Percentiles rank a stretch among this genome's conserved stretches.
These are phyloP conservation scores for Stylosanthes scabra DNA, from an alignment of 331 rosid genomes.

Conservation along the genomic window DNA sequence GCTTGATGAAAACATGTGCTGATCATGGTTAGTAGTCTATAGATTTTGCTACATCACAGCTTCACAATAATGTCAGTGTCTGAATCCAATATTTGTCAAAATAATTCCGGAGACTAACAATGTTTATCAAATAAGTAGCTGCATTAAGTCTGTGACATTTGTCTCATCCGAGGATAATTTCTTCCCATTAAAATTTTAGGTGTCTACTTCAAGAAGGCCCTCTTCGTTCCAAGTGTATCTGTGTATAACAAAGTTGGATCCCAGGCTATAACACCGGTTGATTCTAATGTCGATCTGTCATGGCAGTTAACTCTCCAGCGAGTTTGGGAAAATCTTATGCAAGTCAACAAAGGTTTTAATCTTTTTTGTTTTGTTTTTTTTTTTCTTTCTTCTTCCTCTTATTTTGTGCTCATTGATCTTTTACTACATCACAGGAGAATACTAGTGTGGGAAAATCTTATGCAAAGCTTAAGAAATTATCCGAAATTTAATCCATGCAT, in stretches of 20 bases:
- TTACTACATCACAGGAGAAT: neutral
- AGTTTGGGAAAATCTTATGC: conserved; percentile 88
- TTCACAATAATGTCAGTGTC: conserved; percentile 16
- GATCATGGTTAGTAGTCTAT: conserved; percentile 67
- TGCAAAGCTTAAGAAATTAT: conserved; percentile 8
- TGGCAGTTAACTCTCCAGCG: conserved; percentile 88
- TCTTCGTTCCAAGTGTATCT: conserved; percentile 85
- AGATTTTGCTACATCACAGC: conserved; percentile 16
- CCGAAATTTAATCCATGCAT: conserved; percentile 18
- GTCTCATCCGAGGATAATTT: neutral
- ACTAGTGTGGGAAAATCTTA: neutral
- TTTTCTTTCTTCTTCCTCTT: neutral
- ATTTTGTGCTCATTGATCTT: neutral
- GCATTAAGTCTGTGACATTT: neutral
- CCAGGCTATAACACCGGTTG: conserved; percentile 53
- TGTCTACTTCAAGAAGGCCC: conserved; percentile 89
- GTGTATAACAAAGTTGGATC: conserved; percentile 81
- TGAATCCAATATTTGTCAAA: neutral
- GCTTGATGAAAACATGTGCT: conserved; percentile 83
- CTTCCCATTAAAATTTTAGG: conserved; percentile 56
- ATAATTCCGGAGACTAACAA: conserved; percentile 24
- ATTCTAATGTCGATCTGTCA: conserved; percentile 74
- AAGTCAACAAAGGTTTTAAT: conserved; percentile 67
- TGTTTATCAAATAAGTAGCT: conserved; percentile 4
- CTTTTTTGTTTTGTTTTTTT: neutral